A percentile compares a stretch with the other conserved stretches of the same genome.
Conservation (phyloP, 345 rosid genomes). For the Mercurialis annua region DNA sequence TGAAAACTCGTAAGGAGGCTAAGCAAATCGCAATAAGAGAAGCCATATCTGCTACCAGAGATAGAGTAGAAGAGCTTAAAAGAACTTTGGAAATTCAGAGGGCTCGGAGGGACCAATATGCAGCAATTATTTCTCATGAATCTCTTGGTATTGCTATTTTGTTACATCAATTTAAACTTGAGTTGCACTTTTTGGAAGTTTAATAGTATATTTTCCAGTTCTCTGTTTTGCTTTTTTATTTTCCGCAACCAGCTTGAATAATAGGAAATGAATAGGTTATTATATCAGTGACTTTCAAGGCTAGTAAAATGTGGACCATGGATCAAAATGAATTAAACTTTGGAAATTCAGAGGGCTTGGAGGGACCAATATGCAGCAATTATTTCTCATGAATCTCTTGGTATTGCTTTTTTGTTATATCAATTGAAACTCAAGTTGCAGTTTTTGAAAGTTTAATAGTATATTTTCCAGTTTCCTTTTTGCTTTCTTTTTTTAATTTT, state of each 20-base stretch:
- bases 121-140: slow-evolving; percentile 50
- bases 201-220: background rate
- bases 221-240: too few species aligned
- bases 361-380: slow-evolving; percentile 55
- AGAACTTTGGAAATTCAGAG: slow-evolving; percentile 51
- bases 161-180: slow-evolving; percentile 1
- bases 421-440: background rate
- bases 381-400: slow-evolving; percentile 52
- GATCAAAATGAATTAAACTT: slow-evolving; percentile 13
- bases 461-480: background rate
- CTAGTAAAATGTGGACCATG: background rate
- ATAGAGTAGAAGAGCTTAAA: slow-evolving; percentile 56
- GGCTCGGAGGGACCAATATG: slow-evolving; percentile 61
- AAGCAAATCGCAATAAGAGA: slow-evolving; percentile 63
- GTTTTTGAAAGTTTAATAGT: background rate
- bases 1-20: slow-evolving; percentile 77
- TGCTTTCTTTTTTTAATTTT: background rate
- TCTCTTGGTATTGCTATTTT: slow-evolving; percentile 44
- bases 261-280: background rate
- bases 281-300: background rate
- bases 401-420: slow-evolving; percentile 33
- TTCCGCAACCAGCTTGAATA: background rate
- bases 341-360: slow-evolving; percentile 57
- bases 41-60: slow-evolving; percentile 53
- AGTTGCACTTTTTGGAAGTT: background rate